Evolutionary conservation across 2,329 filamentous ascomycete species (phyloP), one percentile per base, ranked within the genome.

Genomic region (Colletotrichum sp.): DNA sequence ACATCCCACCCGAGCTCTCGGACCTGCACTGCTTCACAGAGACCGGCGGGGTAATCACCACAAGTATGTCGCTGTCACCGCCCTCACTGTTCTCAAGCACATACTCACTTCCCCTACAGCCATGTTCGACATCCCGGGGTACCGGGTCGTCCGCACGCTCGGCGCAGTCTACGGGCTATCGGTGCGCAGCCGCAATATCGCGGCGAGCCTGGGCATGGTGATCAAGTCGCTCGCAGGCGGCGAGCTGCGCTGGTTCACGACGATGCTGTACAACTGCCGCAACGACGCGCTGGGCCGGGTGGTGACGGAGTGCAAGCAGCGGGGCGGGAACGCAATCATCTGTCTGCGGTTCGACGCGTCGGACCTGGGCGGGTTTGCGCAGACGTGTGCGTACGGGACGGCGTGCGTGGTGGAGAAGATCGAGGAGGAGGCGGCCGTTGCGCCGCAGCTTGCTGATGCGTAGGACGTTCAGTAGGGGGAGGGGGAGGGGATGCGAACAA

Each of bases 41-140:
- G 80, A 93, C 91, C 9, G 87, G 90, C 64, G 91, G 91, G 49
- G 87, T 93, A 71, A 89, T 93, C 78, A 92, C 90, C 1, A 89
- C 90, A 0, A 93, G 85, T 84, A 76, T 52, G 82, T 75, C 32
- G 16, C 5, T n/a, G 44, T 9, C 4, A 32, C 44, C 10, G 1
- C 10, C 28, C 12, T 32, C 4, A 13, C 10, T 52, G n/a, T 8
- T 16, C 18, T 21, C 28, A 21, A 1, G 12, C 15, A 57, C 49
- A 21, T 18, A n/a, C 65, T 18, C 13, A 39, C 7, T 16, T 68
- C 6, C 24, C 36, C 72, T 60, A 59, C 13, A 86, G 85, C 91
- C 69, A 93, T 92, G 90, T 91, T 90, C 83, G 91, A 93, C 80
- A 83, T 93, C 26, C 91, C 91, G 1, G 91, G 91, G 9, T 92